These are phyloP conservation scores for Coemansia sp. DNA, from an alignment of 192 early-diverging fungal species.

Conservation along the genomic window DNA sequence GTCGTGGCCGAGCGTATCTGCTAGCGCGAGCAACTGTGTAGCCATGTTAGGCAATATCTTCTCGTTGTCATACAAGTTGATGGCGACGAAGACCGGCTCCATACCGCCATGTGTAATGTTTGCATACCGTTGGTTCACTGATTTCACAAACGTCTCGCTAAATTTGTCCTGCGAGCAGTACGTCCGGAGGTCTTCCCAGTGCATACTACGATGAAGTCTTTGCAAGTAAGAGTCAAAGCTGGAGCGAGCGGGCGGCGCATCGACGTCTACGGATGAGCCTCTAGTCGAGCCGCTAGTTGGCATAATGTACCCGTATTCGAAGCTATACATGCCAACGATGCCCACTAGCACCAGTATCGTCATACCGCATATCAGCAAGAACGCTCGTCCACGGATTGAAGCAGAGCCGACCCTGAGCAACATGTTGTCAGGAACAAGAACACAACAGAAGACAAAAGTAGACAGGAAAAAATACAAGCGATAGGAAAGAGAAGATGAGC, in stretches of 20 bases:
- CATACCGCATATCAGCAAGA: neutral
- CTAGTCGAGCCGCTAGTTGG: neutral
- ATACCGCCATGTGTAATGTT: neutral
- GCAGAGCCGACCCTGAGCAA: neutral
- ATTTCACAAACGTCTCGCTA: conserved; percentile 8
- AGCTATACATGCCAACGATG: neutral
- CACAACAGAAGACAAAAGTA: neutral
- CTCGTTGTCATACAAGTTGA: conserved; percentile 50
- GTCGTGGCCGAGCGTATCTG: conserved; percentile 34
- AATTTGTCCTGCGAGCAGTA: conserved; percentile 16
- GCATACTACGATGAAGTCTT: neutral
- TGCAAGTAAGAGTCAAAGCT: neutral
- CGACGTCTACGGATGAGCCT: too few species aligned
- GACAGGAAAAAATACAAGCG: neutral
- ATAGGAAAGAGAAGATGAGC: neutral
- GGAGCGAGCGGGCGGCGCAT: neutral
- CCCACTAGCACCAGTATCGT: neutral
- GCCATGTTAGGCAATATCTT: conserved; percentile 48
- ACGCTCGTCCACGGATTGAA: neutral
- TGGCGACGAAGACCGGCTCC: conserved; percentile 32
- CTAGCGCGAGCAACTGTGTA: conserved; percentile 32
- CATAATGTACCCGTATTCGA: neutral
- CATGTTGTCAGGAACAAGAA: neutral
- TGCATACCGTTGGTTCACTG: conserved; percentile 21
- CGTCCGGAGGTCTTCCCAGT: conserved; percentile 4